phyloP scores from a whole-genome alignment of 2,329 filamentous ascomycete species.

The Magnaporthales sp. region DNA sequence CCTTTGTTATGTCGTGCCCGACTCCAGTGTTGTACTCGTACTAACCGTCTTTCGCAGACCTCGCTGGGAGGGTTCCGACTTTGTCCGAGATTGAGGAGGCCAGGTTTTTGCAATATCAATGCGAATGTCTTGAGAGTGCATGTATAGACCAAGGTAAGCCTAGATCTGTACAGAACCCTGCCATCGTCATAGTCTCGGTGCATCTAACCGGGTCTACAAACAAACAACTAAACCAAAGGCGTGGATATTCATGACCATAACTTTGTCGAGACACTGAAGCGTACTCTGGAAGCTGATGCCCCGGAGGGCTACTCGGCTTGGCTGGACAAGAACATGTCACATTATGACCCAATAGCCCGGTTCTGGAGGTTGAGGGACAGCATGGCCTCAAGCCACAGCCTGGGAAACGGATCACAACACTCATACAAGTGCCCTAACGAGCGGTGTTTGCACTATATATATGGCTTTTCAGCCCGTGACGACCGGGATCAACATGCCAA shows the following conservation, averaged over 20 bases:
- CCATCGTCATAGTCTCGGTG: background rate
- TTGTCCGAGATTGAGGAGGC: conserved; percentile 50
- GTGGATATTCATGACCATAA: conserved; percentile 31
- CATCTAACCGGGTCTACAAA: background rate
- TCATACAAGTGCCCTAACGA: conserved; percentile 49
- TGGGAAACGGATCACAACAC: conserved; percentile 16
- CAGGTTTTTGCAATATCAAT: conserved; percentile 46
- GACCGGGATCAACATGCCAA: conserved; percentile 43
- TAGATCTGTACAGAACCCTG: background rate
- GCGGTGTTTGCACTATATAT: conserved; percentile 48
- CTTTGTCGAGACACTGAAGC: conserved; percentile 28
- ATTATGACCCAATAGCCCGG: conserved; percentile 38
- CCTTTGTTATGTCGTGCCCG: background rate
- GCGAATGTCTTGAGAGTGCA: conserved; percentile 47
- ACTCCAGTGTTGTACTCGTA: background rate
- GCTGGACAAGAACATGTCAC: conserved; percentile 42
- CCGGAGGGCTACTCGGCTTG: conserved; percentile 40
- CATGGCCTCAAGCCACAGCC: conserved; percentile 23
- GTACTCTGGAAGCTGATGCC: conserved; percentile 26
- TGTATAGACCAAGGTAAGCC: conserved; percentile 38
- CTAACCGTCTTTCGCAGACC: conserved; percentile 19
- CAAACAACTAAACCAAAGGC: conserved; percentile 19
- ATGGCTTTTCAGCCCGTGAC: conserved; percentile 41
- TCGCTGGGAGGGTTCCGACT: conserved; percentile 30
- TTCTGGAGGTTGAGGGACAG: conserved; percentile 28